phyloP scores from a whole-genome alignment of 176 grass and related monocot genomes.

The Ensete ventricosum region DNA sequence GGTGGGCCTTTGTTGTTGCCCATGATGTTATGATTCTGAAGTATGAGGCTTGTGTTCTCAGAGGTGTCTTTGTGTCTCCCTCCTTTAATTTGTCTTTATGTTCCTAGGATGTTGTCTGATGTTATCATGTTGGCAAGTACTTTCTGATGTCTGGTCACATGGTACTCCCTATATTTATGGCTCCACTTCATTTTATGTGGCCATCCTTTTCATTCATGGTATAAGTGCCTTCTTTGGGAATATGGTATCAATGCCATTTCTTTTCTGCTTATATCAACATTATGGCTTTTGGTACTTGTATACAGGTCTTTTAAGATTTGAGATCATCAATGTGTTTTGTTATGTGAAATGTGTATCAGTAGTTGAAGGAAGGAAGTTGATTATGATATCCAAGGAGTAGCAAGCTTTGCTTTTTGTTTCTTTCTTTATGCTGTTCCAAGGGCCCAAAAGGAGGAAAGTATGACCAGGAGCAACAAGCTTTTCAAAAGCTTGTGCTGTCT shows the following conservation, averaged over 20 bases:
- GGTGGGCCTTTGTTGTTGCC: slow-evolving; percentile 31
- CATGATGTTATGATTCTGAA: slow-evolving; percentile 21
- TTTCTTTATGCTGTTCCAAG: background rate
- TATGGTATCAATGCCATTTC: background rate
- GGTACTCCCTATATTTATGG: background rate
- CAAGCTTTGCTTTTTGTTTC: background rate
- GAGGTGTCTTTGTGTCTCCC: slow-evolving; percentile 7
- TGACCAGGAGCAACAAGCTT: no score
- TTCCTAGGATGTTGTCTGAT: slow-evolving; percentile 17
- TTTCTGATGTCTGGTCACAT: slow-evolving; percentile 10
- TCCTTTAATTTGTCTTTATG: slow-evolving; percentile 1
- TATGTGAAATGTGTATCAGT: no score
- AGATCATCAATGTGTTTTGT: no score
- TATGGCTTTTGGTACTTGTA: no score
- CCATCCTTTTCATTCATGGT: background rate
- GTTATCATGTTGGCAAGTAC: slow-evolving; percentile 23
- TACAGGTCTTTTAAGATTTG: no score
- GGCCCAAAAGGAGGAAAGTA: no score
- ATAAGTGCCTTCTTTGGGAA: background rate
- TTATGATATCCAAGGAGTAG: background rate
- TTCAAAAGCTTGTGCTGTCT: no score
- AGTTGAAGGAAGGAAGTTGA: no score
- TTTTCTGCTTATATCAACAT: no score
- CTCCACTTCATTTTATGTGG: slow-evolving; percentile 19
- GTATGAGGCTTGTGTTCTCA: slow-evolving; percentile 21